A percentile compares a stretch with the other conserved stretches of the same genome.
phyloP scores from a whole-genome alignment of 2,329 filamentous ascomycete genomes.

The Hirsutella thompsonii region DNA sequence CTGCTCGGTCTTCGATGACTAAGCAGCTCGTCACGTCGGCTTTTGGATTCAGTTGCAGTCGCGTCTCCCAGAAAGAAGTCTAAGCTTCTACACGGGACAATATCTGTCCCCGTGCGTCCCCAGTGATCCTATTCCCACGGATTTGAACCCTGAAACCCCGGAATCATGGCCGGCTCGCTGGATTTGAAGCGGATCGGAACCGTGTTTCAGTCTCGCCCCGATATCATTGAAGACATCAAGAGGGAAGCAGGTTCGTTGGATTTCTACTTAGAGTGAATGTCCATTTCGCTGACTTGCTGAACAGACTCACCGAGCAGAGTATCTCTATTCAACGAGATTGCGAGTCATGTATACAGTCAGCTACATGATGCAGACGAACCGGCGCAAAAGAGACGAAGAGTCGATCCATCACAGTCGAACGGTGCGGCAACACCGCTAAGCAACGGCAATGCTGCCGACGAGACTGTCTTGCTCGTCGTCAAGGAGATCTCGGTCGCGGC shows the following conservation, averaged over 20 bases:
- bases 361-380: slow-evolving; percentile 28
- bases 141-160: no score
- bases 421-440: not conserved
- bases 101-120: not conserved
- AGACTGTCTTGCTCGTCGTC: slow-evolving; percentile 43
- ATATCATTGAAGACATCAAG: slow-evolving; percentile 41
- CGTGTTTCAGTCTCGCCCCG: slow-evolving; percentile 42
- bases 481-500: slow-evolving; percentile 56
- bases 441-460: slow-evolving; percentile 25
- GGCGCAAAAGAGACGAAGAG: slow-evolving; percentile 37
- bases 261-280: no score
- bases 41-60: not conserved
- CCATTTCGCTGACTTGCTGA: slow-evolving; percentile 2
- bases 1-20: slow-evolving; percentile 1
- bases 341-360: slow-evolving; percentile 34
- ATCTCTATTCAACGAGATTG: slow-evolving; percentile 44
- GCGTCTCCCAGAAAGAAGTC: not conserved
- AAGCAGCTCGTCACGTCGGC: slow-evolving; percentile 3
- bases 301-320: slow-evolving; percentile 37
- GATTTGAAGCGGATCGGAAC: slow-evolving; percentile 35
- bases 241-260: slow-evolving; percentile 34
- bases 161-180: slow-evolving; percentile 28
- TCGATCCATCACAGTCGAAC: slow-evolving; percentile 27
- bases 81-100: not conserved
- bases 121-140: not conserved